Evolutionary conservation across 305 asterid genomes (phyloP).

Genomic region (Fraxinus latifolia): DNA sequence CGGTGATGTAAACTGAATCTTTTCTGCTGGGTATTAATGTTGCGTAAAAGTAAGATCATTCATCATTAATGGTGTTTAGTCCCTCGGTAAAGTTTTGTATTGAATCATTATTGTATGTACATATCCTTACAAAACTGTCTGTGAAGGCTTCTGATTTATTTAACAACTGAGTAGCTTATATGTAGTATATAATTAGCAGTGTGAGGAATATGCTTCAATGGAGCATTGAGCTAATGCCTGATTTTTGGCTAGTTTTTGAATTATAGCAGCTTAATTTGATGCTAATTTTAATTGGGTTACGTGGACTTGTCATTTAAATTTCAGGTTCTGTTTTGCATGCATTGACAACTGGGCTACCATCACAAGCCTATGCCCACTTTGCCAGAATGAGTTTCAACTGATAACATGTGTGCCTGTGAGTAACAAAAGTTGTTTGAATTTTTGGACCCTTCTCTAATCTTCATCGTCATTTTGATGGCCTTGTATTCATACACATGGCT

Average conservation of each 20-base stretch:
- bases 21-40: neutral
- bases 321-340: constrained; percentile 99
- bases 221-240: neutral
- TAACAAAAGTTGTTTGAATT: constrained; percentile 30
- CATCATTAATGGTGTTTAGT: neutral
- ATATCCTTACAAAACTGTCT: neutral
- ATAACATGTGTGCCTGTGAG: constrained; percentile 99
- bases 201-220: neutral
- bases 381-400: constrained; percentile 94
- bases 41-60: neutral
- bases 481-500: constrained; percentile 14
- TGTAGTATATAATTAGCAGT: neutral
- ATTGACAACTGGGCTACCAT: constrained; percentile 99
- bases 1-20: neutral
- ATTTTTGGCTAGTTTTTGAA: constrained; percentile 5
- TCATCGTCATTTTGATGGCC: constrained; percentile 16
- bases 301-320: constrained; percentile 31
- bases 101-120: neutral
- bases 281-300: constrained; percentile 23
- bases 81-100: neutral
- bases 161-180: neutral
- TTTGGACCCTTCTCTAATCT: neutral
- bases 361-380: constrained; percentile 94
- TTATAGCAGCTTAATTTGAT: constrained; percentile 15
- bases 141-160: constrained; percentile 16